These are phyloP conservation scores for Sphaerobolus stellatus DNA, from an alignment of 1,284 basidiomycete genomes.

Conservation along the genomic window DNA sequence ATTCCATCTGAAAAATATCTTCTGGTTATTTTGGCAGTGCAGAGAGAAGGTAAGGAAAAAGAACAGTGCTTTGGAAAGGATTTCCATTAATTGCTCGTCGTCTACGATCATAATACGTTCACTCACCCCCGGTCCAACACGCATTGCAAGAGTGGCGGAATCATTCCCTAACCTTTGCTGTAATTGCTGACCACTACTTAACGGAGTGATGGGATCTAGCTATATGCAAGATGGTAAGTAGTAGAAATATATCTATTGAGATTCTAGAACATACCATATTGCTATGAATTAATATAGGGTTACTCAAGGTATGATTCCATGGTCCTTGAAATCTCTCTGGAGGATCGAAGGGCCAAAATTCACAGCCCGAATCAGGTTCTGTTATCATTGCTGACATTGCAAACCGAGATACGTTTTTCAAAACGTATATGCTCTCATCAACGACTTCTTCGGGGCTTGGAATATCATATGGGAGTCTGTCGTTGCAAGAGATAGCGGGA, in stretches of 20 bases:
- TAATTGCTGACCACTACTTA: constrained; percentile 24
- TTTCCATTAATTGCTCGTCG: background rate
- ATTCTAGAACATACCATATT: background rate
- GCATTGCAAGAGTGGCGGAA: constrained; percentile 24
- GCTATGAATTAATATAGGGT: constrained; percentile 20
- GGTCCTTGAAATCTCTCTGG: constrained; percentile 28
- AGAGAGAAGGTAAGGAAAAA: background rate
- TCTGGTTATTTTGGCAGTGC: background rate
- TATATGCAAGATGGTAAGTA: background rate
- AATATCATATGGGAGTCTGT: constrained; percentile 19
- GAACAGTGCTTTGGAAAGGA: background rate
- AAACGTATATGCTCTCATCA: background rate
- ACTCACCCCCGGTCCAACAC: constrained; percentile 29
- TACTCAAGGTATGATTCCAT: constrained; percentile 28
- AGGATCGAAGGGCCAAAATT: constrained; percentile 14
- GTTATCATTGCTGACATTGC: background rate
- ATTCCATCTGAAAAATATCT: constrained; percentile 3
- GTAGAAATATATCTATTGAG: background rate
- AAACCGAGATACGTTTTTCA: constrained; percentile 7
- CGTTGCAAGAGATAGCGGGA: constrained; percentile 26
- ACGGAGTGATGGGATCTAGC: constrained; percentile 25
- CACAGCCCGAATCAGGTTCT: constrained; percentile 5
- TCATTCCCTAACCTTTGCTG: constrained; percentile 21
- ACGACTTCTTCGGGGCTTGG: constrained; percentile 22
- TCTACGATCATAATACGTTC: background rate